Evolutionary conservation across 768 basidiomycete species (phyloP).

Genomic region (Strobilomyces echinocephalus): DNA sequence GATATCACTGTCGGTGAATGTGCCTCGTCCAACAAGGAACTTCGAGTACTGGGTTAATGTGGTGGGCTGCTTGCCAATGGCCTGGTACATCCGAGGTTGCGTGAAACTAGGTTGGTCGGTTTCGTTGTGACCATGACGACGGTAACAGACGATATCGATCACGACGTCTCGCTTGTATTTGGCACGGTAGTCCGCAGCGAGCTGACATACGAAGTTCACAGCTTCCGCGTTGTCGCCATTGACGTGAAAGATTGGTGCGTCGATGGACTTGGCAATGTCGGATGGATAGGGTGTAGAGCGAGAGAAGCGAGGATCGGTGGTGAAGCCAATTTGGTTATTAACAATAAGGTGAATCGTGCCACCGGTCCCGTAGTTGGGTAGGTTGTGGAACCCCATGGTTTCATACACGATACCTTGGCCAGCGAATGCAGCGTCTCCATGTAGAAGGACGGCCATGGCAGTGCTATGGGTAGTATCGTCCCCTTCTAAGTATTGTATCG

Average conservation of each 20-base stretch:
- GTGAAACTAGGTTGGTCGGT: constrained; percentile 99
- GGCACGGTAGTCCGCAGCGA: constrained; percentile 96
- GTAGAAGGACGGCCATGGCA: constrained; percentile 93
- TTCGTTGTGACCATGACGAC: constrained; percentile 99
- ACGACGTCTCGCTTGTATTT: constrained; percentile 99
- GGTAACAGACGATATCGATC: constrained; percentile 97
- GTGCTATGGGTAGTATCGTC: constrained; percentile 76
- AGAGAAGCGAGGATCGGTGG: constrained; percentile 95
- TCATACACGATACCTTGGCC: constrained; percentile 99
- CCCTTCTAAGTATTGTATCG: constrained; percentile 89
- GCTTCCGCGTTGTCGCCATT: constrained; percentile 99
- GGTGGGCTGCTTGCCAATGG: constrained; percentile 91
- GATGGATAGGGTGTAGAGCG: constrained; percentile 98
- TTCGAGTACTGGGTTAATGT: constrained; percentile 90
- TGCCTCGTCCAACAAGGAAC: constrained; percentile 82
- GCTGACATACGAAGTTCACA: constrained; percentile 96
- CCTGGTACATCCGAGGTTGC: constrained; percentile 97
- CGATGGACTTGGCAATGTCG: constrained; percentile 97
- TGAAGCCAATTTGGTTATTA: constrained; percentile 99
- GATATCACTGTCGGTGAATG: constrained; percentile 93
- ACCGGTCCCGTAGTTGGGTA: constrained; percentile 94
- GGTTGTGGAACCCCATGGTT: constrained; percentile 96
- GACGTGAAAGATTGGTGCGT: constrained; percentile 98
- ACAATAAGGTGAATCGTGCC: constrained; percentile 98
- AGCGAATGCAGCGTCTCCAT: constrained; percentile 98